Evolutionary conservation across 2,329 filamentous ascomycete species (phyloP).

Genomic region (Esteya vermicola): DNA sequence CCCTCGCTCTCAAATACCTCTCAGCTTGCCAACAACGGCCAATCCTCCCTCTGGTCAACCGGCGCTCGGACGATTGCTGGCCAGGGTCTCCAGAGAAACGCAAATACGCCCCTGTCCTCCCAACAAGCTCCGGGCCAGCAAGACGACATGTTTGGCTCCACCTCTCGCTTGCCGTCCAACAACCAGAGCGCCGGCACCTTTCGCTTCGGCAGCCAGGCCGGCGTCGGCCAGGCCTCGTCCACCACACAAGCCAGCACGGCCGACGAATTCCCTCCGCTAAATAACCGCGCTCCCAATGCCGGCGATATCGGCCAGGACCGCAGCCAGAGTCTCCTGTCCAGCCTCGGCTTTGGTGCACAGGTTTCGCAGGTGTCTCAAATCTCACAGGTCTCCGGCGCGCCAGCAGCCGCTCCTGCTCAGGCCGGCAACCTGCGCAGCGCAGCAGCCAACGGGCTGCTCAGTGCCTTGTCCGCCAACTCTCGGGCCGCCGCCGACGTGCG

Average conservation of each 20-base stretch:
- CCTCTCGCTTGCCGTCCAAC: conserved; percentile 22
- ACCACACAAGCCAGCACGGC: conserved; percentile 33
- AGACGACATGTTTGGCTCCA: conserved; percentile 28
- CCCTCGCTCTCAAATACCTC: conserved; percentile 50
- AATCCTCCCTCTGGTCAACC: conserved; percentile 40
- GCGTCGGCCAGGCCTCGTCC: conserved; percentile 19
- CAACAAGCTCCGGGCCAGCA: conserved; percentile 26
- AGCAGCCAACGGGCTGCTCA: conserved; percentile 50
- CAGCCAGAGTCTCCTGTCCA: conserved; percentile 34
- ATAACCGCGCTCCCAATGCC: conserved; percentile 36
- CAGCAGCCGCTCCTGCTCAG: not conserved
- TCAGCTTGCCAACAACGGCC: conserved; percentile 33
- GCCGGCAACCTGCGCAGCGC: conserved; percentile 22
- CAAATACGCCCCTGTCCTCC: conserved; percentile 33
- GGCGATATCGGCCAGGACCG: conserved; percentile 46
- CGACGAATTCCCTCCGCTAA: conserved; percentile 51
- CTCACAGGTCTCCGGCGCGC: conserved; percentile 17
- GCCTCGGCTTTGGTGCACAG: conserved; percentile 40
- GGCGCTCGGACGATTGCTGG: conserved; percentile 33
- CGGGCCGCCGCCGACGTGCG: conserved; percentile 32
- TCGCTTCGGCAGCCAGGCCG: conserved; percentile 36
- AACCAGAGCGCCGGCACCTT: conserved; percentile 29
- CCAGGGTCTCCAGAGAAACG: conserved; percentile 32
- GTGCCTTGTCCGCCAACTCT: conserved; percentile 46
- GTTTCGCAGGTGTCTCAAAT: no score